Base-by-base conservation (phyloP, 202 grass and related monocot species). In the Eragrostis tef region DNA sequence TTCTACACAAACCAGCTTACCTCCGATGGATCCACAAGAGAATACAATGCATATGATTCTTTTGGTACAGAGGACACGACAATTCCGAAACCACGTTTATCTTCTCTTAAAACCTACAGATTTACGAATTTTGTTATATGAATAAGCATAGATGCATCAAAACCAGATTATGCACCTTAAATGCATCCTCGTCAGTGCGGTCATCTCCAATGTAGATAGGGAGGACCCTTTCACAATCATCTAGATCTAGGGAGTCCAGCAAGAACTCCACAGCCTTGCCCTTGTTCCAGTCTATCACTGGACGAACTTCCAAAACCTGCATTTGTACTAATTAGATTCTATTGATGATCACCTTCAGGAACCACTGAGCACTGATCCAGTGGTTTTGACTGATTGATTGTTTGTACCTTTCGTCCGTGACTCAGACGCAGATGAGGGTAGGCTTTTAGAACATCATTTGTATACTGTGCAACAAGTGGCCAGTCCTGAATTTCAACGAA, bases 231-330 rank as follows among this genome's bases (percentile, higher is more conserved):
- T 83, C 68, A n/a, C 53, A 29, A 31, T 80, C 47, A 74, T 45
- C 80, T 64, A 91, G 83, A 7, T 83, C 89, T 17, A 91, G 79
- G 9, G 89, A 83, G 17, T 86, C 86, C 17, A 91, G 70, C 74
- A 91, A 60, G 71, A 91, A 91, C 83, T 91, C 82, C 71, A 91
- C 82, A 79, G 89, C 82, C 66, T 88, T 91, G 6, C 89, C 89
- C 46, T 91, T 91, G 56, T 91, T 86, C 86, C 86, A 91, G 42
- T 91, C 86, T 74, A 88, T 86, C 36, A 83, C 52, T 50, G 89
- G 89, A 70, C 86, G 89, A 61, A 91, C 63, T 52, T 91, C 89
- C 63, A 91, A 70, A 80, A 91, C 89, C 89, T 88, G 52, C 44
- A 43, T 60, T 60, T 15, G 11, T 17, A 20, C 0, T 7, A 56